Evolutionary conservation across 176 grass and related monocot species (phyloP), one percentile per base, ranked within the genome.

Genomic region (Lolium multiflorum): DNA sequence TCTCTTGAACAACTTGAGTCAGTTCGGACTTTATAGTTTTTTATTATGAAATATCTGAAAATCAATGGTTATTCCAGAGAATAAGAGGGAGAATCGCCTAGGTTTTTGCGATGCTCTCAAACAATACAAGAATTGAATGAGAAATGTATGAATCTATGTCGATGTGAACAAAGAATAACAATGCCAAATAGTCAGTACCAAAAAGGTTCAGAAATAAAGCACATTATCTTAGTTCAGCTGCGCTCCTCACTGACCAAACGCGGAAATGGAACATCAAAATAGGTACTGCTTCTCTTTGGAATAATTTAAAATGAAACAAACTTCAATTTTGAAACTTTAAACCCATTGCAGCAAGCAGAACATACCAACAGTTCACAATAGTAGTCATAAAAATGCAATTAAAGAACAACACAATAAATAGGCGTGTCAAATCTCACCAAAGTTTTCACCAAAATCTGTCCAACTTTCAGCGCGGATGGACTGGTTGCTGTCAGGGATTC

Each of bases 361-460:
- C 6, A 79, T 37, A 62, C 31, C 10, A 66, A 56, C 17, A 90
- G 14, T 17, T 41, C 59, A 79, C 20, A 64, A 3, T 57, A 74
- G 7, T 47, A 57, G 60, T 26, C 3, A 74, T 73, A 12, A 51
- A 41, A 56, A 69, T 43, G 49, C 11, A 71, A 71, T 85, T 85
- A 2, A 43, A 83, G 3, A 37, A 55, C 16, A 76, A 51, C 17
- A 76, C 7, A 76, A 55, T 55, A 15, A 0, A 76, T 9, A 62
- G 12, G 49, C 9, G 8, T 15, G 43, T 74, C 11, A 75, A 67
- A 80, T 75, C 85, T 94, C 82, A 98, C 97, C 97, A 77, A 92
- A 98, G 85, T 79, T 82, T 55, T 84, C 46, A 73, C 94, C 97
- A 58, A 98, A 98, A 85, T 98, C 92, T 24, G 87, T 96, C 79